phyloP scores from a whole-genome alignment of 192 early-diverging fungal species.

The Dimargaris xerosporica region DNA sequence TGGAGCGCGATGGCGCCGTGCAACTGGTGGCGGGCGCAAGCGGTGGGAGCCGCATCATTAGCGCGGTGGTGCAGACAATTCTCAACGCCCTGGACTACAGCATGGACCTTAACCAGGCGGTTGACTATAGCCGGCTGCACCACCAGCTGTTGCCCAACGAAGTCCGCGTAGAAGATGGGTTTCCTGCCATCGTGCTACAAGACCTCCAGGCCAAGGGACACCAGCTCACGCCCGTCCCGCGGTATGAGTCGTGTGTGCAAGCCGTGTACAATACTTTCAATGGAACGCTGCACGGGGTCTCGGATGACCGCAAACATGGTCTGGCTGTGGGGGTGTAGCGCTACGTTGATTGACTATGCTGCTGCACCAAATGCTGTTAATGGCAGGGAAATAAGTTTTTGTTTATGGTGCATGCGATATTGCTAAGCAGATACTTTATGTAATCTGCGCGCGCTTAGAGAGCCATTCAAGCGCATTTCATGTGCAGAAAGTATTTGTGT shows the following conservation, averaged over 20 bases:
- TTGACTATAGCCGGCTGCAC: constrained; percentile 62
- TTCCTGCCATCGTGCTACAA: not conserved
- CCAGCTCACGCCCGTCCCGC: not conserved
- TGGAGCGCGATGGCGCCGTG: constrained; percentile 41
- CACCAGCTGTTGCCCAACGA: constrained; percentile 80
- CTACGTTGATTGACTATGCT: too few relatives aligned
- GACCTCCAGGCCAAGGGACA: not conserved
- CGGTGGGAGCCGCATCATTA: constrained; percentile 76
- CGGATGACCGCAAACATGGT: not conserved
- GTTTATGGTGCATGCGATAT: too few relatives aligned
- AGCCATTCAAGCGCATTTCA: too few relatives aligned
- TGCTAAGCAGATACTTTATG: too few relatives aligned
- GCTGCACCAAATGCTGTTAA: too few relatives aligned
- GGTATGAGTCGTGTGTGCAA: not conserved
- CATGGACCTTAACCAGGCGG: constrained; percentile 46
- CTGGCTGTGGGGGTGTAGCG: not conserved
- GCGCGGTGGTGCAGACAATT: constrained; percentile 54
- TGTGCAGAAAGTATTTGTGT: too few relatives aligned
- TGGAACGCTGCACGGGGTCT: not conserved
- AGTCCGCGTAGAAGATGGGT: constrained; percentile 13
- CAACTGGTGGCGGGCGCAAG: constrained; percentile 57
- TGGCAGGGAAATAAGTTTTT: too few relatives aligned
- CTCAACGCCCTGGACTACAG: constrained; percentile 61
- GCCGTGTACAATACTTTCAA: not conserved
- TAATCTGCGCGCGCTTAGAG: too few relatives aligned